phyloP scores from a whole-genome alignment of 352 stramenopile species.

The Phytophthora hibernalis region DNA sequence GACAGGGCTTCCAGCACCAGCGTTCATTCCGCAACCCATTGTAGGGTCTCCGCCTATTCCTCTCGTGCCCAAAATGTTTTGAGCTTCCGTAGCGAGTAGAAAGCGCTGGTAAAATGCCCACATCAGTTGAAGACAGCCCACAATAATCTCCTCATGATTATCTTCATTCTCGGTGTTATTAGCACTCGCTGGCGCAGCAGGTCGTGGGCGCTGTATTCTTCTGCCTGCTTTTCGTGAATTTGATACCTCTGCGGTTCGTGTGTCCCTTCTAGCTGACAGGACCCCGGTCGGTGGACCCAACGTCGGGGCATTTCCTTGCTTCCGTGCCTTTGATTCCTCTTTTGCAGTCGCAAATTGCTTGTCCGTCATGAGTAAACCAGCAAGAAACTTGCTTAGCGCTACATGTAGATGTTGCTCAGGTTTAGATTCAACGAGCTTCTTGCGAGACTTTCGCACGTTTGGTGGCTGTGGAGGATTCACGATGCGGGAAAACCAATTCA shows the following conservation, averaged over 20 bases:
- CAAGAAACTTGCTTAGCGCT: conserved; percentile 39
- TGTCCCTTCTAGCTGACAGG: background rate
- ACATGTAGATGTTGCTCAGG: background rate
- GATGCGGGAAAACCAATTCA: conserved; percentile 36
- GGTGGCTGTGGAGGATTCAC: conserved; percentile 19
- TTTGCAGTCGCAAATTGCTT: conserved; percentile 36
- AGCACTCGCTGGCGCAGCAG: conserved; percentile 13
- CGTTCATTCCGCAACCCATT: background rate
- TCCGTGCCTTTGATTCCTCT: conserved; percentile 44
- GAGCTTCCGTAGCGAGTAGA: conserved; percentile 56
- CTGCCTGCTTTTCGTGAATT: background rate
- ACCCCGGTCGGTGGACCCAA: conserved; percentile 23
- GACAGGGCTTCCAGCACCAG: conserved; percentile 7
- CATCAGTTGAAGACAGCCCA: conserved; percentile 45
- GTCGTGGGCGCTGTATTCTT: conserved; percentile 20
- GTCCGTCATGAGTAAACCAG: conserved; percentile 45
- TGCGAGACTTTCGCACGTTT: conserved; percentile 18
- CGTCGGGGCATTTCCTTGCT: conserved; percentile 47
- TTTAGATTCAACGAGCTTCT: conserved; percentile 26
- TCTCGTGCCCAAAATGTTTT: conserved; percentile 24
- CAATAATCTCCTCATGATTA: conserved; percentile 15
- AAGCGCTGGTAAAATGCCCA: conserved; percentile 71
- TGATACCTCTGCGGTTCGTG: conserved; percentile 15
- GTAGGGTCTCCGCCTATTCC: conserved; percentile 22
- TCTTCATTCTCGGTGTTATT: conserved; percentile 18